These are phyloP conservation scores for Musa troglodytarum DNA, from an alignment of 176 grass and related monocot species.

Conservation along the genomic window DNA sequence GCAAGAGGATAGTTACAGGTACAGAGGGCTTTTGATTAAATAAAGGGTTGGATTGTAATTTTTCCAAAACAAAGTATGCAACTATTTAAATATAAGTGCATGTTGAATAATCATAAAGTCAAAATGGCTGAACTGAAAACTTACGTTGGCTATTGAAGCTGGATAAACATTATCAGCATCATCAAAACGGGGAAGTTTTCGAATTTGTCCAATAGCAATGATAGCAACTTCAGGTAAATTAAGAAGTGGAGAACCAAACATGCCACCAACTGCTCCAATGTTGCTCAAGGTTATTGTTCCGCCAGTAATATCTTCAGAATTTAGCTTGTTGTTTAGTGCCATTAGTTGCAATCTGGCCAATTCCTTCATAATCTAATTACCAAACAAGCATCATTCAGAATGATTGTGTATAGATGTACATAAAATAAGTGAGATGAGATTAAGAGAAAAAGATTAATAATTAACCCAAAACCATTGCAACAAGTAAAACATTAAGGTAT, in stretches of 20 bases:
- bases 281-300: conserved; percentile 96
- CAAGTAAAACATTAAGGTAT: too few species aligned
- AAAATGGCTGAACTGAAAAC: neutral
- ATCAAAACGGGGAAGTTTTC: conserved; percentile 67
- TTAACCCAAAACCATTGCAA: neutral
- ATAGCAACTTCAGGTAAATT: conserved; percentile 96
- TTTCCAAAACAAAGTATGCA: neutral
- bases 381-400: neutral
- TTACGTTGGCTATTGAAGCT: conserved; percentile 72
- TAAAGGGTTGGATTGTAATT: neutral
- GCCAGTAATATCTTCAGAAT: conserved; percentile 53
- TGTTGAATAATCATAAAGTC: neutral
- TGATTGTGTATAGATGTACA: neutral
- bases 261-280: conserved; percentile 90
- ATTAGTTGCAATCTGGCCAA: conserved; percentile 59
- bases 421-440: too few species aligned
- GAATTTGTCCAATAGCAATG: conserved; percentile 79
- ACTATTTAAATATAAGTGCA: neutral
- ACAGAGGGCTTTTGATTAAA: neutral
- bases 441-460: too few species aligned
- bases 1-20: neutral
- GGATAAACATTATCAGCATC: conserved; percentile 57
- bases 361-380: conserved; percentile 74
- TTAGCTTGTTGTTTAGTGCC: conserved; percentile 64
- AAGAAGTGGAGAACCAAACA: conserved; percentile 89